Conservation (phyloP, 805 yeast species). For the Priceomyces medius region DNA sequence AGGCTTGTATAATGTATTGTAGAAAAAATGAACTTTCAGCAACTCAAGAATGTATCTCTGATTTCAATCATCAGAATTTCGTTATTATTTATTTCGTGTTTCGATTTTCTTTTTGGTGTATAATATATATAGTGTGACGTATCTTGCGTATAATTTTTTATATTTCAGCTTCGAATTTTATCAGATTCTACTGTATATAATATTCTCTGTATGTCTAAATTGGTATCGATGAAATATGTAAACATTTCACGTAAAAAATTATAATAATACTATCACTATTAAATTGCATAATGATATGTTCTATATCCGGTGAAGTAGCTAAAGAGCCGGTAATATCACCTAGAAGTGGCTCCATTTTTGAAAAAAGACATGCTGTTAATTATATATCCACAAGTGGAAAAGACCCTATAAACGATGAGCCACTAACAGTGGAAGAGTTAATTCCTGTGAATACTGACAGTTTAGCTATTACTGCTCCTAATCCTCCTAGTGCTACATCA, state of each 20-base stretch:
- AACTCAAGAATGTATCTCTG: no score
- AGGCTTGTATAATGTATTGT: no score
- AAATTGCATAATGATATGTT: conserved; percentile 17
- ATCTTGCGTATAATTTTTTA: background rate
- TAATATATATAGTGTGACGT: background rate
- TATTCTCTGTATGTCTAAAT: background rate
- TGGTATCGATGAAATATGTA: background rate
- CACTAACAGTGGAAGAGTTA: conserved; percentile 57
- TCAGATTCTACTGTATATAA: background rate
- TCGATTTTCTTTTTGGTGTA: background rate
- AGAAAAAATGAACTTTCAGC: no score
- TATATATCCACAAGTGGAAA: conserved; percentile 63
- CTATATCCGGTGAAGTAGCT: conserved; percentile 69
- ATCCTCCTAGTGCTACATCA: conserved; percentile 54
- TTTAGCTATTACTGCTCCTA: conserved; percentile 31
- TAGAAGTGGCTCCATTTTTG: conserved; percentile 69
- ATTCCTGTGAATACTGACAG: conserved; percentile 32
- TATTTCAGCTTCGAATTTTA: background rate
- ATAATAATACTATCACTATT: background rate
- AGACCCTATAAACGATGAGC: conserved; percentile 76
- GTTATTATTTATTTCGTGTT: background rate
- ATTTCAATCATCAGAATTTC: background rate
- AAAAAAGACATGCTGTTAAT: conserved; percentile 54
- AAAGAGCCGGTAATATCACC: conserved; percentile 75
- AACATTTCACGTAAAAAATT: background rate